Conservation (phyloP, 495 filamentous ascomycete genomes). For the Eremomyces bilateralis region DNA sequence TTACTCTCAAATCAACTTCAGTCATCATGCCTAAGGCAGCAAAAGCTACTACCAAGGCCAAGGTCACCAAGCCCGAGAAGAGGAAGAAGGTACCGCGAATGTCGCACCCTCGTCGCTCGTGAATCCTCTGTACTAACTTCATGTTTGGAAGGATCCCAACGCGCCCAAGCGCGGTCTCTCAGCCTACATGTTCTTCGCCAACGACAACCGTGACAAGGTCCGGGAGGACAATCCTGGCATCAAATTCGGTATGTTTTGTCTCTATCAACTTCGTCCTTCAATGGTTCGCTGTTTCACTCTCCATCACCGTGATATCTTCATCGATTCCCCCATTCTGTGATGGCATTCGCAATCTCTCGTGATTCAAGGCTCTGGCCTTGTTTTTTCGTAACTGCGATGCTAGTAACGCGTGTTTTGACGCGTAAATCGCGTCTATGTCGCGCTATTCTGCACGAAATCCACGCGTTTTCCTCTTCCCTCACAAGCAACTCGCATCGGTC, state of each 20-base stretch:
- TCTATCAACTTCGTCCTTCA: no score
- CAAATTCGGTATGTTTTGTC: conserved; percentile 59
- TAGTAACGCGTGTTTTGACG: not conserved
- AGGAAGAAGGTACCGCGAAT: conserved; percentile 87
- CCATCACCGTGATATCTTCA: no score
- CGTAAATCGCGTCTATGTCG: not conserved
- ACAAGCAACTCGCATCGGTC: not conserved
- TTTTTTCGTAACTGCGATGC: no score
- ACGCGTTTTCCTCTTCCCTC: no score
- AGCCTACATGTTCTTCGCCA: conserved; percentile 99
- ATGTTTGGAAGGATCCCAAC: conserved; percentile 55
- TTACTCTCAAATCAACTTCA: not conserved
- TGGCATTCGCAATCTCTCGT: no score
- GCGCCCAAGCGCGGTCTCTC: conserved; percentile 98
- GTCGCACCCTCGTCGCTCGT: conserved; percentile 13
- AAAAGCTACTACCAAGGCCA: conserved; percentile 34
- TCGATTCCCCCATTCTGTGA: no score
- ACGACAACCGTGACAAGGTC: conserved; percentile 94
- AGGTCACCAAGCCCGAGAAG: conserved; percentile 36
- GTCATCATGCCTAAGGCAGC: conserved; percentile 59
- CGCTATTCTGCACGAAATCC: no score
- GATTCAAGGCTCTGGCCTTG: no score
- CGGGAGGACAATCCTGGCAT: conserved; percentile 97
- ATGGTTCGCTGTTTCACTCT: no score
- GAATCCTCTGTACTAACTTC: conserved; percentile 3